Evolutionary conservation across 2,329 filamentous ascomycete genomes (phyloP).

Genomic region (Sclerotinia sclerotiorum): DNA sequence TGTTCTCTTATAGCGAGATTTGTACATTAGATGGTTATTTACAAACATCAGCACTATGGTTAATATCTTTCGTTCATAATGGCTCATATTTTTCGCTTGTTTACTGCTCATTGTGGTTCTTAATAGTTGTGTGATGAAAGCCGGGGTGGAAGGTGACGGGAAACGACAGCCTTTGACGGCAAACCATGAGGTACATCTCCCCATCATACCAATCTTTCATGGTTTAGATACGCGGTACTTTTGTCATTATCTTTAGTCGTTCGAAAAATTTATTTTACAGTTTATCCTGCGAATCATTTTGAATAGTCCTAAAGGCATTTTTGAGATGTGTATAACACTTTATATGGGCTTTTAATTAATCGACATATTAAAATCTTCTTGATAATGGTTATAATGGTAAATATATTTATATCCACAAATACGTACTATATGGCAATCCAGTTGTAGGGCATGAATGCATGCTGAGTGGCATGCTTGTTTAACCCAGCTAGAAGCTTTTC

Average conservation of each 20-base stretch:
- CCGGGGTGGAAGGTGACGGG: neutral
- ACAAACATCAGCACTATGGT: neutral
- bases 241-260: neutral
- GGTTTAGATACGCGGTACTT: neutral
- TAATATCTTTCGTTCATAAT: neutral
- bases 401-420: neutral
- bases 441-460: no score
- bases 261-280: neutral
- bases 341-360: neutral
- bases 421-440: neutral
- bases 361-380: neutral
- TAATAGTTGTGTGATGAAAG: neutral
- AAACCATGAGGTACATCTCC: neutral
- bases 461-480: no score
- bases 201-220: neutral
- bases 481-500: no score
- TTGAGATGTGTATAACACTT: neutral
- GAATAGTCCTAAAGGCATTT: neutral
- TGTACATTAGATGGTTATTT: conserved; percentile 5
- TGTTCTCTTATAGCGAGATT: neutral
- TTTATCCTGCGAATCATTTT: neutral
- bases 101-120: neutral
- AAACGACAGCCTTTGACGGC: neutral
- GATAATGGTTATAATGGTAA: neutral
- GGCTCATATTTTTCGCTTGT: neutral